Evolutionary conservation across 139 green algal genomes (phyloP).

Genomic region (Picochlorum costavermella): DNA sequence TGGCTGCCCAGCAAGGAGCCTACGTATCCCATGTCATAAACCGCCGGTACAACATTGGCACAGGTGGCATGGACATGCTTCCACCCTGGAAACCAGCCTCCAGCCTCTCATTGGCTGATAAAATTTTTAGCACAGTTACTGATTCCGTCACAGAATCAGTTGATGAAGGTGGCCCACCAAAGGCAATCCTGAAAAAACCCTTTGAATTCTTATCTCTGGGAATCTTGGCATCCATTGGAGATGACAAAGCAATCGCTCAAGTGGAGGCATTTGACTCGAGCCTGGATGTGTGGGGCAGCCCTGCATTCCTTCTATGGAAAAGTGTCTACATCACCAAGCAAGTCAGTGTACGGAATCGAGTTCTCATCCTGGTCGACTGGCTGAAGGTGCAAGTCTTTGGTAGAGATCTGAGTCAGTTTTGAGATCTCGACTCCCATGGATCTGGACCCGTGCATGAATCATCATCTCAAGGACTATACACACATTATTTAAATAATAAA

Average conservation of each 20-base stretch:
- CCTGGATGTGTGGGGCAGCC: neutral
- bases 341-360: conserved; percentile 61
- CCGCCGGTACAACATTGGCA: conserved; percentile 28
- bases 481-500: too few species aligned
- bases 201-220: conserved; percentile 56
- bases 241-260: conserved; percentile 37
- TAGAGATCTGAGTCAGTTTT: conserved; percentile 45
- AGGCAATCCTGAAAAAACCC: conserved; percentile 28
- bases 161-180: neutral
- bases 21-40: conserved; percentile 69
- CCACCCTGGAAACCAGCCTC: conserved; percentile 14
- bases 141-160: conserved; percentile 10
- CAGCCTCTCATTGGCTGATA: conserved; percentile 13
- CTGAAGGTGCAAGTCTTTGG: conserved; percentile 53
- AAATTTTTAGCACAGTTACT: conserved; percentile 8
- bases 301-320: conserved; percentile 32
- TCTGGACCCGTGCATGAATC: too few species aligned
- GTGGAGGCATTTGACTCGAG: conserved; percentile 20
- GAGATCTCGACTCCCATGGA: neutral
- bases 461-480: too few species aligned
- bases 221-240: conserved; percentile 55
- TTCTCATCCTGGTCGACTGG: conserved; percentile 70
- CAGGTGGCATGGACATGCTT: conserved; percentile 49
- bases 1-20: conserved; percentile 86
- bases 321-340: conserved; percentile 77